Percentiles rank a stretch among this genome's conserved stretches.
Evolutionary conservation across 331 rosid species (phyloP).

Genomic region (Rosa hybrid): DNA sequence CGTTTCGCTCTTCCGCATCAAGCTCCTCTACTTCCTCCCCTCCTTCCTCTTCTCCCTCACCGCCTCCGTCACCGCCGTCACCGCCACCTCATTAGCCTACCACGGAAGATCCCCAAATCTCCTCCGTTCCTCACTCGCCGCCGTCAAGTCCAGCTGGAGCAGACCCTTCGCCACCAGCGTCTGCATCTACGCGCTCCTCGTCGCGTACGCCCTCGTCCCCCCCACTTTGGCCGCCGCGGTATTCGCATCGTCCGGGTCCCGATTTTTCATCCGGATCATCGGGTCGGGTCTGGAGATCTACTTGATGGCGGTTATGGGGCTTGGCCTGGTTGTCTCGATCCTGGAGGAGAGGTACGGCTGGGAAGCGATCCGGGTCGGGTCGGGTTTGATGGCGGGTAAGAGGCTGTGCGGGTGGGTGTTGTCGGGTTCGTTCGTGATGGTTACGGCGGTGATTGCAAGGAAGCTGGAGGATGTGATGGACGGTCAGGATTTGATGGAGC

Average conservation of each 20-base stretch:
- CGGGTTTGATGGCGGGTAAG: conserved; percentile 46
- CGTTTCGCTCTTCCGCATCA: conserved; percentile 49
- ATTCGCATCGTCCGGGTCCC: not conserved
- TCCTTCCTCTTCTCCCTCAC: conserved; percentile 50
- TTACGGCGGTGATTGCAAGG: conserved; percentile 43
- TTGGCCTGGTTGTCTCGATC: conserved; percentile 58
- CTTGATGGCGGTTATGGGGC: conserved; percentile 53
- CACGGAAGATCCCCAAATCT: conserved; percentile 35
- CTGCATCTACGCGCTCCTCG: conserved; percentile 42
- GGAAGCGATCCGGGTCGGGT: conserved; percentile 60
- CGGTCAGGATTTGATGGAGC: conserved; percentile 30
- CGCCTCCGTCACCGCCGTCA: conserved; percentile 54
- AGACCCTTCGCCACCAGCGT: conserved; percentile 54
- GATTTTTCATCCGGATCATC: conserved; percentile 15
- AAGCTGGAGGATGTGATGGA: conserved; percentile 41
- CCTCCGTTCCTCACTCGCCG: conserved; percentile 31
- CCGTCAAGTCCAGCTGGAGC: conserved; percentile 46
- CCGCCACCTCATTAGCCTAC: conserved; percentile 35
- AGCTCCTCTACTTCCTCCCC: conserved; percentile 44
- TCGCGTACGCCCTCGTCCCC: conserved; percentile 41
- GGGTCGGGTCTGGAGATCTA: conserved; percentile 51
- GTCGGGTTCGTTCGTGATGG: conserved; percentile 46
- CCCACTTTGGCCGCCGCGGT: conserved; percentile 22
- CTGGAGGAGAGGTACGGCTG: conserved; percentile 58
- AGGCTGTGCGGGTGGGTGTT: conserved; percentile 55